Percentiles rank a stretch among this genome's conserved stretches.
Evolutionary conservation across 306 rosid genomes (phyloP).

Genomic region (Crotalaria pallida): DNA sequence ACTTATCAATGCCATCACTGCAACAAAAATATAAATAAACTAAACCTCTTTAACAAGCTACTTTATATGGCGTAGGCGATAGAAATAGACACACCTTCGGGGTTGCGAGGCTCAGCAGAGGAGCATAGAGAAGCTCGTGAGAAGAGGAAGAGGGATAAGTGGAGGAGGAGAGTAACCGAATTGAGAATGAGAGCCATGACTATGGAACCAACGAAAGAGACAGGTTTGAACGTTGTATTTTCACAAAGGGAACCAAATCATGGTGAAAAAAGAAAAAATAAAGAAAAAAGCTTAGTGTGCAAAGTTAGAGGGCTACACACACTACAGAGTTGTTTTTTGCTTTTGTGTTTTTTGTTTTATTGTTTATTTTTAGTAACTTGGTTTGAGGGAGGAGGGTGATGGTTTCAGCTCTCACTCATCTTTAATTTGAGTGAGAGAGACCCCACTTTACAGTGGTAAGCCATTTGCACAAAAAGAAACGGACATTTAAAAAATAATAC

Average conservation of each 20-base stretch:
- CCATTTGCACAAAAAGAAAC: conserved; percentile 2
- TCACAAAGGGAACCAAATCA: background rate
- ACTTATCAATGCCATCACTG: conserved; percentile 76
- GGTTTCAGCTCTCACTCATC: background rate
- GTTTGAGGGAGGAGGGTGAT: background rate
- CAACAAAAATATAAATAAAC: background rate
- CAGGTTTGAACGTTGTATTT: background rate
- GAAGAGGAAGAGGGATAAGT: conserved; percentile 25
- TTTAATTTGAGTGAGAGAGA: conserved; percentile 12
- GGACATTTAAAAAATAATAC: background rate
- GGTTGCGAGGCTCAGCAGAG: conserved; percentile 83
- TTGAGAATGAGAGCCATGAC: conserved; percentile 38
- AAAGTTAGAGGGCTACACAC: too few relatives aligned
- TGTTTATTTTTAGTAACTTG: background rate
- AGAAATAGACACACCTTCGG: conserved; percentile 49
- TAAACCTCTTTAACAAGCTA: background rate
- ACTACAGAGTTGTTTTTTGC: background rate
- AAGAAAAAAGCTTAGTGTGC: too few relatives aligned
- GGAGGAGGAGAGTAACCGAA: conserved; percentile 7
- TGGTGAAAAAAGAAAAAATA: conserved; percentile 5
- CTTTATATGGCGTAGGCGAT: too few relatives aligned
- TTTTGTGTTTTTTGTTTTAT: background rate
- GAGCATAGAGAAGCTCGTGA: conserved; percentile 27
- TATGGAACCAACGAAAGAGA: background rate
- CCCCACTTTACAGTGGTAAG: conserved; percentile 7